Conservation (phyloP, 768 basidiomycete species). For the Cystofilobasidium macerans region DNA sequence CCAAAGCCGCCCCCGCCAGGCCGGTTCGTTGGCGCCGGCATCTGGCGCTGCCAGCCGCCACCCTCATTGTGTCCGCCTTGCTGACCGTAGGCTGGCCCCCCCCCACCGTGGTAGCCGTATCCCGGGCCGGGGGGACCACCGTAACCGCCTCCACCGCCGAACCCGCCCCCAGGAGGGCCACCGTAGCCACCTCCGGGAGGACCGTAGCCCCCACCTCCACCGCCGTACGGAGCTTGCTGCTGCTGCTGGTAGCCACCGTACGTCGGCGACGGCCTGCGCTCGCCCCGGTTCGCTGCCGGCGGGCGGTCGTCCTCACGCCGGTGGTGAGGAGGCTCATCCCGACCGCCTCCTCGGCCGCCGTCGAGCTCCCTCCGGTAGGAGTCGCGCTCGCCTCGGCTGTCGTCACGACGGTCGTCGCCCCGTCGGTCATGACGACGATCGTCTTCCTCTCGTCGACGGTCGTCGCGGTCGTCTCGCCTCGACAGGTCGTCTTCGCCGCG, state of each 20-base stretch:
- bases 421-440: not conserved
- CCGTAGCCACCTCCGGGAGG: not conserved
- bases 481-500: not conserved
- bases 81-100: not conserved
- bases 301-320: not conserved
- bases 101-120: too few relatives aligned
- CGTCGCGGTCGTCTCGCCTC: not conserved
- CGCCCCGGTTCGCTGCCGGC: not conserved
- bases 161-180: not conserved
- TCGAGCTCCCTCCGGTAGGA: not conserved
- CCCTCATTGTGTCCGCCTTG: slow-evolving; percentile 4
- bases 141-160: not conserved
- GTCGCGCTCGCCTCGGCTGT: not conserved
- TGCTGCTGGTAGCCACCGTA: not conserved
- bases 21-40: not conserved
- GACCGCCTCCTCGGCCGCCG: slow-evolving; percentile 11
- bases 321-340: slow-evolving; percentile 10
- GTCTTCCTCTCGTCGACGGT: not conserved
- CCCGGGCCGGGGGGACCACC: not conserved
- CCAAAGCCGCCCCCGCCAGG: not conserved
- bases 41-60: slow-evolving; percentile 4
- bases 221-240: not conserved
- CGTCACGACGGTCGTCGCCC: not conserved
- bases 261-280: not conserved
- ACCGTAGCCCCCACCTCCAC: not conserved